Evolutionary conservation across 164 flowering plant genomes (phyloP).

Genomic region (Vitis riparia): DNA sequence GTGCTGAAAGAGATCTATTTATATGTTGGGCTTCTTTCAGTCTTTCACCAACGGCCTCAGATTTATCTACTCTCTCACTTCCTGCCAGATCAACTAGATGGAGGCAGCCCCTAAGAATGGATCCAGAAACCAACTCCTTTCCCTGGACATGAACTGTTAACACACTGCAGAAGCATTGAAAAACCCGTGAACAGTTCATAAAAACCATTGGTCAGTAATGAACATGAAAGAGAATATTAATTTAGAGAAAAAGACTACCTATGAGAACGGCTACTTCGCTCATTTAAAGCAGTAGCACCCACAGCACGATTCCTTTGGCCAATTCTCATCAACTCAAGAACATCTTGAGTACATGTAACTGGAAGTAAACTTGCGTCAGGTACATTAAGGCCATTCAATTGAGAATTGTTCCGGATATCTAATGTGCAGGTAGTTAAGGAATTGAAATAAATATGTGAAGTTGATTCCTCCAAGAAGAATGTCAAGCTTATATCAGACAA

Average conservation of each 20-base stretch:
- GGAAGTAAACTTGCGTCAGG: slow-evolving; percentile 84
- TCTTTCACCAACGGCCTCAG: slow-evolving; percentile 89
- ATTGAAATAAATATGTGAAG: background rate
- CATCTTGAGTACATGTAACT: slow-evolving; percentile 68
- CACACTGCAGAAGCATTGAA: slow-evolving; percentile 42
- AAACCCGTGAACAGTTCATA: background rate
- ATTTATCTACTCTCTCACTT: slow-evolving; percentile 90
- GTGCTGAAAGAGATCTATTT: slow-evolving; percentile 82
- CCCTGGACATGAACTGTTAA: slow-evolving; percentile 87
- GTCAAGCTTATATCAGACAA: background rate
- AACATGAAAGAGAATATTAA: background rate
- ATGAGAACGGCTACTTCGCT: slow-evolving; percentile 92
- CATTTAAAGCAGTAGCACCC: slow-evolving; percentile 91
- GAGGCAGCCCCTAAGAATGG: slow-evolving; percentile 71
- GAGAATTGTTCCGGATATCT: slow-evolving; percentile 82
- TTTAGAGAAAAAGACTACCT: slow-evolving; percentile 42
- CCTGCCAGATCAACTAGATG: slow-evolving; percentile 97
- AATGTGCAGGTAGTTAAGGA: slow-evolving; percentile 61
- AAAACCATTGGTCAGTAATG: background rate
- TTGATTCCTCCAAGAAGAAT: background rate
- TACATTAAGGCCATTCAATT: slow-evolving; percentile 77
- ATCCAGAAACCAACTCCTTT: slow-evolving; percentile 65
- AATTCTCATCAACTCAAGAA: slow-evolving; percentile 74
- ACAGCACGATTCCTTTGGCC: slow-evolving; percentile 90
- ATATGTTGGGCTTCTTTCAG: slow-evolving; percentile 90